Evolutionary conservation across 805 yeast species (phyloP), one percentile per base, ranked within the genome.

Genomic region (Saccharomycopsis lassenensis): DNA sequence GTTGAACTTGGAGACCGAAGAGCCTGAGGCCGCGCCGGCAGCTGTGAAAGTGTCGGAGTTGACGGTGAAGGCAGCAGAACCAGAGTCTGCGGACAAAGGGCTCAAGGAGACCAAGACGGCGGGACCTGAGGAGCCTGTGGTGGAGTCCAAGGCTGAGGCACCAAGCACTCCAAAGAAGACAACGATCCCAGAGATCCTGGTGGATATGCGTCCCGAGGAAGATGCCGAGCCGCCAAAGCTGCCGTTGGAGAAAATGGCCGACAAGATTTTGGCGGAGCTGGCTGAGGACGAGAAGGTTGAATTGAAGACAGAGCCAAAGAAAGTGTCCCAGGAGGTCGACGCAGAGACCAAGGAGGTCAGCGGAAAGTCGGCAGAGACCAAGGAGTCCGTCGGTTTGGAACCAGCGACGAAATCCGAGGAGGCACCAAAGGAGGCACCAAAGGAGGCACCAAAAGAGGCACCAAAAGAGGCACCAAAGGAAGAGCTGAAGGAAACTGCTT

Each of bases 1-100:
- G 29, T 29, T 39, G 18, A 23, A 31, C 8, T 34, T 38, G 14
- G 36, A 25, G 4, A 18, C 47, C 20, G 47, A 49, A 23, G 42
- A 27, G 7, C 29, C 15, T 14, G 51, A 35, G 15, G 44, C 33
- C 10, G 43, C 27, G 1, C 49, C 45, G 7, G 47, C 38, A 8
- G 11, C 7, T 29, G 16, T n/a, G n/a, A 12, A 21, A n/a, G 32
- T 7, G 11, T 14, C 16, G 21, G 32, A 27, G 18, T 11, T 21
- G 17, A 14, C 23, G n/a, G 22, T 29, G 23, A 35, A 29, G 11
- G 12, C 29, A 24, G 28, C 17, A 25, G 25, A 29, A n/a, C 32
- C 27, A 19, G 16, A 10, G 17, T n/a, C n/a, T n/a, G n/a, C n/a
- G n/a, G n/a, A n/a, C n/a, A n/a, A n/a, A n/a, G n/a, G n/a, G n/a